phyloP scores from a whole-genome alignment of 768 basidiomycete genomes.

The Collybia nuda region DNA sequence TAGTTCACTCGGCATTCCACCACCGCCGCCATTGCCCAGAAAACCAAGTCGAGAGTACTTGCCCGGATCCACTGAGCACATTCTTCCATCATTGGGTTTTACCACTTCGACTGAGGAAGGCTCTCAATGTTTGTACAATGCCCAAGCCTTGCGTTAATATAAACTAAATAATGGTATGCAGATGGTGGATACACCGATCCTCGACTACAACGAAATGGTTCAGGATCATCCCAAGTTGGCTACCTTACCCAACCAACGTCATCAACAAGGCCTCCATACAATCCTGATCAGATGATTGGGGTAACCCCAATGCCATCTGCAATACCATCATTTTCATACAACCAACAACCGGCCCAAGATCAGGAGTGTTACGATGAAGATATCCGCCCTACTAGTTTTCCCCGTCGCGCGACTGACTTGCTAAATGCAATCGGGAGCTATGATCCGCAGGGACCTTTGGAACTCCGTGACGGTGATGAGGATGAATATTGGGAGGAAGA shows the following conservation, averaged over 20 bases:
- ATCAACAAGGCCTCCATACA: slow-evolving; percentile 2
- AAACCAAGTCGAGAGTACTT: slow-evolving; percentile 6
- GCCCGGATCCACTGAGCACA: not conserved
- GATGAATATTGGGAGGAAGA: slow-evolving; percentile 61
- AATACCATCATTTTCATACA: slow-evolving; percentile 2
- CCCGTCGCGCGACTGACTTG: slow-evolving; percentile 36
- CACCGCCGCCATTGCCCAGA: not conserved
- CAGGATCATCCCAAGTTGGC: slow-evolving; percentile 10
- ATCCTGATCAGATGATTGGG: slow-evolving; percentile 3
- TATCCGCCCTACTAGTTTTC: slow-evolving; percentile 12
- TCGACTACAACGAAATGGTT: slow-evolving; percentile 9
- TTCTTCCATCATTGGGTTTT: slow-evolving; percentile 2
- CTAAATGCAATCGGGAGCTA: slow-evolving; percentile 34
- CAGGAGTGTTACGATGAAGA: slow-evolving; percentile 4
- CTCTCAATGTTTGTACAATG: slow-evolving; percentile 11
- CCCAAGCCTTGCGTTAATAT: not conserved
- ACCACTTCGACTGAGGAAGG: not conserved
- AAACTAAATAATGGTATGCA: slow-evolving; percentile 1
- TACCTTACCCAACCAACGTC: slow-evolving; percentile 9
- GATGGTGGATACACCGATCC: slow-evolving; percentile 7
- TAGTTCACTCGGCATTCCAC: slow-evolving; percentile 8
- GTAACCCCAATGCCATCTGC: not conserved
- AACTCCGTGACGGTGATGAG: slow-evolving; percentile 28
- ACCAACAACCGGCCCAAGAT: slow-evolving; percentile 2
- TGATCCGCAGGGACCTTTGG: slow-evolving; percentile 17